phyloP scores from a whole-genome alignment of 2,329 filamentous ascomycete genomes.

The Diaporthe velutina region DNA sequence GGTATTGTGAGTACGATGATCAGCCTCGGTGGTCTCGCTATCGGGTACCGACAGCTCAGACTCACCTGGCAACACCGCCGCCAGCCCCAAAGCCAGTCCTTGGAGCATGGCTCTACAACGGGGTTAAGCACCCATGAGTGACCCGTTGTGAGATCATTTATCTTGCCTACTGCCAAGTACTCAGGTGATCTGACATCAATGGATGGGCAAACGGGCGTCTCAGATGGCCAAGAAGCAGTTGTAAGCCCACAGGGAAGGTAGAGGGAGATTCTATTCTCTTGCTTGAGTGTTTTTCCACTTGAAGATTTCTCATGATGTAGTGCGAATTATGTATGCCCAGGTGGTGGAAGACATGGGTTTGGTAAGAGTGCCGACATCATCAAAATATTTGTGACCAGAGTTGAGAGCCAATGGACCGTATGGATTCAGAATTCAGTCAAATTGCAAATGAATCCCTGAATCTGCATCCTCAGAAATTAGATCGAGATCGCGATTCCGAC shows the following conservation, averaged over 20 bases:
- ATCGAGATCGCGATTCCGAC: neutral
- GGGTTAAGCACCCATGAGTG: too few species aligned
- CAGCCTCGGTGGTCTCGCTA: neutral
- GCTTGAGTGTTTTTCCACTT: neutral
- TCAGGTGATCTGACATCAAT: neutral
- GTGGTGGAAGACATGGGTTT: neutral
- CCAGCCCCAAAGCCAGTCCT: neutral
- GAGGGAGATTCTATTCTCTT: neutral
- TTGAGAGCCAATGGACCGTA: neutral
- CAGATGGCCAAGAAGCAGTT: neutral
- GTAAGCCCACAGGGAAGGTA: neutral
- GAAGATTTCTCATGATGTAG: neutral
- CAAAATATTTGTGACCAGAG: neutral
- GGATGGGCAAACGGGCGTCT: neutral
- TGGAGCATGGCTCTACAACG: neutral
- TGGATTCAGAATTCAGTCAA: neutral
- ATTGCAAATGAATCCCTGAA: neutral
- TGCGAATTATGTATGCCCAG: neutral
- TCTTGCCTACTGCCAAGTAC: neutral
- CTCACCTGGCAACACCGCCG: neutral
- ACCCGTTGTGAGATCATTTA: neutral
- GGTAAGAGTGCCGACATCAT: neutral
- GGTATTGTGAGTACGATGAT: neutral
- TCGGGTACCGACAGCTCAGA: neutral
- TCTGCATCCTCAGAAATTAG: neutral